Evolutionary conservation across 2,329 filamentous ascomycete species (phyloP), one percentile per base, ranked within the genome.

Genomic region (Apiospora arundinis): DNA sequence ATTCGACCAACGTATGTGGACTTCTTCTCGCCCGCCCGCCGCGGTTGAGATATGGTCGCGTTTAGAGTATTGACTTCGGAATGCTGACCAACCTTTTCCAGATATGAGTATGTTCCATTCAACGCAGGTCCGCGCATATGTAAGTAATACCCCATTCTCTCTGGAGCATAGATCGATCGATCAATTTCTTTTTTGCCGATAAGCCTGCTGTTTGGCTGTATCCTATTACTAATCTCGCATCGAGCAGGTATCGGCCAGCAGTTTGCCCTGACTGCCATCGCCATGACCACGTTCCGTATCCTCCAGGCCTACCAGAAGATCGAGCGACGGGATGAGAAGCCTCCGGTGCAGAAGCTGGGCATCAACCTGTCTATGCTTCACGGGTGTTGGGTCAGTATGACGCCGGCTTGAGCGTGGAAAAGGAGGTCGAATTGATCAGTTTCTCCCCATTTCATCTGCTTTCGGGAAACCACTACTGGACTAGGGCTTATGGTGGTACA

Each of bases 91-190:
- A 32, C 46, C 56, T 11, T 21, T 63, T 32, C 5, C 5, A 80
- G 78, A 21, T 81, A 74, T 74, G 81, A 81, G 46, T 83, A 81
- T 70, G 56, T 82, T 11, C 80, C 81, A 0, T 83, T 82, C 73
- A 83, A 82, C 71, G 81, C 80, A 0, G 81, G 81, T 0, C 81
- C 82, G 14, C 79, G 82, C 42, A 82, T 83, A 44, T 83, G 82
- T 73, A 44, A 71, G 72, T 6, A 25, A 12, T 1, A 11, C 18
- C 28, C 45, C 11, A 45, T 18, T 2, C 42, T 45, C 4, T n/a
- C 14, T 45, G 12, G 42, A 16, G 4, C 12, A 45, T 12, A 2
- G 9, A 44, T 44, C 9, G 2, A 2, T 44, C 42, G 11, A 44
- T 44, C 42, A 40, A 40, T 40, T 5, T 12, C 42, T 12, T 44